Percentiles rank a stretch among this genome's conserved stretches.
Evolutionary conservation across 257 asterid genomes (phyloP).

Genomic region (Verbena officinalis): DNA sequence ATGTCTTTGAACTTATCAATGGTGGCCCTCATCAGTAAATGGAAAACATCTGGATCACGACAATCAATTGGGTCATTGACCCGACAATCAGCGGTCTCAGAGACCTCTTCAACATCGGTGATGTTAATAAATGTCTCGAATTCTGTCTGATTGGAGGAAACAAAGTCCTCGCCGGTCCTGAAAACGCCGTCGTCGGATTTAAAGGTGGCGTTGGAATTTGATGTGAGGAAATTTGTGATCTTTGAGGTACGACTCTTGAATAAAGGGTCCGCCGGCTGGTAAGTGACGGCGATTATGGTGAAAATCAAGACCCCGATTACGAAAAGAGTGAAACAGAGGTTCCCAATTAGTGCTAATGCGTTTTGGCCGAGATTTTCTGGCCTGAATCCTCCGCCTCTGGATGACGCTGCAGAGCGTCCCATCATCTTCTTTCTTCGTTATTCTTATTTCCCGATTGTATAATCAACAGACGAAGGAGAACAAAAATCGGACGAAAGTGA

Average conservation of each 20-base stretch:
- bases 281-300: conserved; percentile 64
- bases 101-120: conserved; percentile 36
- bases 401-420: conserved; percentile 44
- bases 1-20: conserved; percentile 70
- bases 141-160: conserved; percentile 45
- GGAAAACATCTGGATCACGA: conserved; percentile 78
- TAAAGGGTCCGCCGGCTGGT: conserved; percentile 61
- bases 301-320: conserved; percentile 65
- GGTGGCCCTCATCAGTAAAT: conserved; percentile 72
- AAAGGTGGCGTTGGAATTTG: conserved; percentile 59
- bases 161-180: conserved; percentile 61
- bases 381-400: conserved; percentile 52
- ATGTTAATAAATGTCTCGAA: conserved; percentile 48
- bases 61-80: conserved; percentile 67
- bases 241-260: conserved; percentile 61
- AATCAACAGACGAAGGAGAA: background rate
- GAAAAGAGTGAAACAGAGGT: conserved; percentile 60
- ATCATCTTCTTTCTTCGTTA: conserved; percentile 20
- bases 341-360: conserved; percentile 55
- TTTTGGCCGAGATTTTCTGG: conserved; percentile 64
- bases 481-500: conserved; percentile 1
- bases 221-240: conserved; percentile 59
- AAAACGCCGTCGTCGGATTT: conserved; percentile 48
- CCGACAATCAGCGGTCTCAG: conserved; percentile 43
- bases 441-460: background rate